Percentiles rank a stretch among this genome's conserved stretches.
Conservation (phyloP, 306 rosid genomes). For the Cucumis cinereus region DNA sequence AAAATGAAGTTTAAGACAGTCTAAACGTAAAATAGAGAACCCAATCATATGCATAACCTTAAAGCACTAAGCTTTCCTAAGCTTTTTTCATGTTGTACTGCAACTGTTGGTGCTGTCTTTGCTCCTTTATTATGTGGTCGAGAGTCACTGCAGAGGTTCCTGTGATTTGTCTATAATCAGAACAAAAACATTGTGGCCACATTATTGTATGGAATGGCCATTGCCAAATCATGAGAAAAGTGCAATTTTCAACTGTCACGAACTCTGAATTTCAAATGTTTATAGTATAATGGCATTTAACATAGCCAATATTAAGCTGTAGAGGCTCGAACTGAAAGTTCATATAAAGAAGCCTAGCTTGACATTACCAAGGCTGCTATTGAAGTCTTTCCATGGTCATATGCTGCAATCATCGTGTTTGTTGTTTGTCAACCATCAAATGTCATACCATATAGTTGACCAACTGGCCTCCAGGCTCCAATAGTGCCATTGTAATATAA, state of each 20-base stretch:
- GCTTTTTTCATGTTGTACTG: conserved; percentile 24
- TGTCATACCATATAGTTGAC: conserved; percentile 11
- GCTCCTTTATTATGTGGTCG: conserved; percentile 22
- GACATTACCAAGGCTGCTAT: conserved; percentile 16
- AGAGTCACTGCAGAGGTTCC: conserved; percentile 22
- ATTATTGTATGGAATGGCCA: conserved; percentile 14
- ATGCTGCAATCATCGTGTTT: conserved; percentile 14
- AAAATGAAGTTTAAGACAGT: not conserved
- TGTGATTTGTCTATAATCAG: conserved; percentile 19
- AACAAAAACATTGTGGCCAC: conserved; percentile 11
- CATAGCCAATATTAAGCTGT: not conserved
- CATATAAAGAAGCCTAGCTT: conserved; percentile 19
- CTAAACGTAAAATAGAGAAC: not conserved
- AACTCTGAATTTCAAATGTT: not conserved
- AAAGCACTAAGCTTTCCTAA: conserved; percentile 18
- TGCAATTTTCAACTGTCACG: not conserved
- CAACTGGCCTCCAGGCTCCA: conserved; percentile 32
- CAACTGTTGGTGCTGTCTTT: conserved; percentile 23
- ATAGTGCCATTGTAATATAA: conserved; percentile 17
- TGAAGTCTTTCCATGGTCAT: conserved; percentile 25
- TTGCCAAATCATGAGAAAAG: not conserved
- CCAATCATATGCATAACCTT: conserved; percentile 23
- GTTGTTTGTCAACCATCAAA: conserved; percentile 24
- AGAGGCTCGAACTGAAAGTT: not conserved
- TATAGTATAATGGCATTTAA: not conserved